A percentile compares a stretch with the other conserved stretches of the same genome.
Conservation (phyloP, 2,329 filamentous ascomycete species). For the Colletotrichum limetticola region DNA sequence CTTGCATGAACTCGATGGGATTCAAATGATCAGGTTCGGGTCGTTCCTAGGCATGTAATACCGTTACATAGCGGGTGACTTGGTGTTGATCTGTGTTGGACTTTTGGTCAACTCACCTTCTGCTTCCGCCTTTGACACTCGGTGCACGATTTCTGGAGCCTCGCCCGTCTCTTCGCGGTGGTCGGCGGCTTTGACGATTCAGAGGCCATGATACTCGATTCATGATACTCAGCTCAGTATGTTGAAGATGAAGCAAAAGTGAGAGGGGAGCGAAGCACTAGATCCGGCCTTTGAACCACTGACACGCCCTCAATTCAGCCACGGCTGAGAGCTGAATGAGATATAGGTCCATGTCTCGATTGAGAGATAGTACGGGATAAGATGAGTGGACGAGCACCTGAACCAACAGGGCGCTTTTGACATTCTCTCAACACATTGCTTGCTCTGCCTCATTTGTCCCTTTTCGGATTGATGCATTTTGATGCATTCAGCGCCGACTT, state of each 20-base stretch:
- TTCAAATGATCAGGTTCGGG: neutral
- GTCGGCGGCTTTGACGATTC: conserved; percentile 19
- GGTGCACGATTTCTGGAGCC: conserved; percentile 36
- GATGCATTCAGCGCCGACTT: too few species aligned
- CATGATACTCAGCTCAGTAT: neutral
- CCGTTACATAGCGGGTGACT: neutral
- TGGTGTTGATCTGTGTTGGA: neutral
- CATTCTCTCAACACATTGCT: neutral
- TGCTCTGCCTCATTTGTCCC: neutral
- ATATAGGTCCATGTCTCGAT: neutral
- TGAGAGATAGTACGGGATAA: neutral
- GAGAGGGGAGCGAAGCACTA: neutral
- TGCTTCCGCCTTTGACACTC: conserved; percentile 36
- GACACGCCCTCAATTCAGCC: conserved; percentile 22
- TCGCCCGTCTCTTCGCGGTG: conserved; percentile 19
- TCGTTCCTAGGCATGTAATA: neutral
- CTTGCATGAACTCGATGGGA: neutral
- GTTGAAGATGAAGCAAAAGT: neutral
- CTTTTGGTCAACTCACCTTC: conserved; percentile 27
- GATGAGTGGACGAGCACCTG: too few species aligned
- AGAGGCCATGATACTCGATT: conserved; percentile 5
- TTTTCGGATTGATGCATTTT: neutral
- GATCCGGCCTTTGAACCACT: conserved; percentile 12
- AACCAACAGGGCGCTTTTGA: neutral
- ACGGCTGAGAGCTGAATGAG: conserved; percentile 1